Base-by-base conservation (phyloP, 331 rosid species). In the Acacia concinna region DNA sequence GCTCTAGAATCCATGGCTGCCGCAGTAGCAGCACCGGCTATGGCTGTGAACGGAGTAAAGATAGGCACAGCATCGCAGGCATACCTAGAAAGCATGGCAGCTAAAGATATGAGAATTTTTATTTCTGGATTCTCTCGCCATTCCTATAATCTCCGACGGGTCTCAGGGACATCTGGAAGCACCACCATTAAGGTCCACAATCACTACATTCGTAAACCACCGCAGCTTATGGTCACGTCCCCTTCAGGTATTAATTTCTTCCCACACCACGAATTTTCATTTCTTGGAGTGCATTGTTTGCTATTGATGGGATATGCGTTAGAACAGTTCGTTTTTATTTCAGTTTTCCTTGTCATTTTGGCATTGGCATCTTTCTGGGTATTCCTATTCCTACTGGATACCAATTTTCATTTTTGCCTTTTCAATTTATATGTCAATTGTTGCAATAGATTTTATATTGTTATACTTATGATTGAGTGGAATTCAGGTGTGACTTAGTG, bases 111-210 rank as follows among this genome's bases (percentile, higher is more conserved):
- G 0, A 86, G 74, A 83, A 81, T 52, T 79, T 84, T 94, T 62
- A 84, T 91, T 81, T 88, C 97, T 6, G 97, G 91, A 41, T 96
- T 91, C 0, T 88, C 93, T 86, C 97, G 96, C 76, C 96, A 92
- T 43, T 92, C 92, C 88, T 92, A 89, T 84, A 79, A 43, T 67
- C 94, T 87, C 23, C 4, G 60, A 21, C 1, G 13, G 97, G 95
- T 92, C 0, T 86, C 93, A 0, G 97, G 97, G 17, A 92, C 97
- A 0, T 96, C 95, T 63, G 98, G 98, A 14, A 92, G 96, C 85
- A 88, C 90, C 90, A 81, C 90, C 57, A 84, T 92, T 81, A 94
- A 86, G 77, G 97, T 84, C 81, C 96, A 88, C 17, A 94, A 92
- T 68, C 91, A 89, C 38, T 88, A 90, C 81, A 82, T 91, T 69